A percentile compares a stretch with the other conserved stretches of the same genome.
Conservation (phyloP, 176 grass and related monocot species). For the Oryza meridionalis region DNA sequence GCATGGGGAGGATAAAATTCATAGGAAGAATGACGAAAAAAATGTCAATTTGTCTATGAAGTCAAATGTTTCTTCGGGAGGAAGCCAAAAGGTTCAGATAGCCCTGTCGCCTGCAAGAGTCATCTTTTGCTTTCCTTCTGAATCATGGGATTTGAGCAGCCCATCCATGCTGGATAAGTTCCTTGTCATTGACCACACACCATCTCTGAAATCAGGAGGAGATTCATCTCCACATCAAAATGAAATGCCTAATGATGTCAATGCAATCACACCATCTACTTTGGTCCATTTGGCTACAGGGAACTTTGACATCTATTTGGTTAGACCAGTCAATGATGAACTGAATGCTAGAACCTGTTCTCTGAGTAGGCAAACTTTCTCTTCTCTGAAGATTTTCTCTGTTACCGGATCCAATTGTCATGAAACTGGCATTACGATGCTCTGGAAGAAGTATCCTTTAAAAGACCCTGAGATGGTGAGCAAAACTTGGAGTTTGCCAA, state of each 20-base stretch:
- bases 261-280: constrained; percentile 48
- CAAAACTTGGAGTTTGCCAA: constrained; percentile 79
- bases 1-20: constrained; percentile 40
- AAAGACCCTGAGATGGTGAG: constrained; percentile 59
- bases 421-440: constrained; percentile 62
- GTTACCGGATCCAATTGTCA: constrained; percentile 47
- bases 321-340: constrained; percentile 48
- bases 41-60: constrained; percentile 32
- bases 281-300: constrained; percentile 70
- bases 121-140: constrained; percentile 77
- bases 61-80: constrained; percentile 38
- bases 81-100: constrained; percentile 65
- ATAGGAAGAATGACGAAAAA: constrained; percentile 40
- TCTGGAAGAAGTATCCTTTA: constrained; percentile 61
- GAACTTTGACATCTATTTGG: constrained; percentile 77
- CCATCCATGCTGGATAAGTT: constrained; percentile 74
- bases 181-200: constrained; percentile 71
- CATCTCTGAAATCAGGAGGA: constrained; percentile 50
- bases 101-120: constrained; percentile 63
- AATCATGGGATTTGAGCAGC: constrained; percentile 55
- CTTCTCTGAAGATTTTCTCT: constrained; percentile 75
- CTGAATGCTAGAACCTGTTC: constrained; percentile 38
- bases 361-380: constrained; percentile 59
- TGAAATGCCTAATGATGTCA: constrained; percentile 45
- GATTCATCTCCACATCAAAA: constrained; percentile 36